A percentile compares a stretch with the other conserved stretches of the same genome.
Conservation (phyloP, 192 early-diverging fungal genomes). For the Chytriomyces sp. region DNA sequence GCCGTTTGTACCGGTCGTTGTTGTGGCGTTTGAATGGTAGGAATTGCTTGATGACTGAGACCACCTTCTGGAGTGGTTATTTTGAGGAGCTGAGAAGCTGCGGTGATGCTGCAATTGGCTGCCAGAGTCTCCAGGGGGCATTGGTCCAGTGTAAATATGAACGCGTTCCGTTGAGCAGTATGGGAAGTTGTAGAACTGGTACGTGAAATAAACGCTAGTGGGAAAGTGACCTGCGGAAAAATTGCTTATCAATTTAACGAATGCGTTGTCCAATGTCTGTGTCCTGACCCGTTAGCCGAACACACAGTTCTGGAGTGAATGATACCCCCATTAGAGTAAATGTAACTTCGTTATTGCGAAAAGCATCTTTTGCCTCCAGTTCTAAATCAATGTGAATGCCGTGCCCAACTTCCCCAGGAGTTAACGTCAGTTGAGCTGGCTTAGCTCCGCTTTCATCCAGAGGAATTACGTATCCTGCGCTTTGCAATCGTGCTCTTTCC, state of each 20-base stretch:
- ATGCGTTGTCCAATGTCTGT: neutral
- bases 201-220: conserved; percentile 44
- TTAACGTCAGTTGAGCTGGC: conserved; percentile 22
- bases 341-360: conserved; percentile 38
- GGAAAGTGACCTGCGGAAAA: conserved; percentile 32
- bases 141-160: conserved; percentile 45
- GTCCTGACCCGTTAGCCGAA: conserved; percentile 25
- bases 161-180: conserved; percentile 40
- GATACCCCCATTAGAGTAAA: conserved; percentile 44
- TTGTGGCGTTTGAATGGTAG: conserved; percentile 23
- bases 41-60: conserved; percentile 33
- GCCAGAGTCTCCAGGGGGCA: conserved; percentile 29
- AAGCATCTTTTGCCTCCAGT: conserved; percentile 35
- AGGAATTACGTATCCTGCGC: conserved; percentile 47
- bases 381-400: conserved; percentile 23
- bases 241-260: neutral
- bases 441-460: conserved; percentile 41
- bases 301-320: conserved; percentile 30
- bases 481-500: conserved; percentile 41
- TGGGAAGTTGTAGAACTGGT: conserved; percentile 56
- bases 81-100: conserved; percentile 31
- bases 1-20: neutral
- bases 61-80: conserved; percentile 33
- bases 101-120: conserved; percentile 25
- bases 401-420: neutral